Percentiles rank a stretch among this genome's conserved stretches.
phyloP scores from a whole-genome alignment of 768 basidiomycete species.

The Termitomyces sp. region DNA sequence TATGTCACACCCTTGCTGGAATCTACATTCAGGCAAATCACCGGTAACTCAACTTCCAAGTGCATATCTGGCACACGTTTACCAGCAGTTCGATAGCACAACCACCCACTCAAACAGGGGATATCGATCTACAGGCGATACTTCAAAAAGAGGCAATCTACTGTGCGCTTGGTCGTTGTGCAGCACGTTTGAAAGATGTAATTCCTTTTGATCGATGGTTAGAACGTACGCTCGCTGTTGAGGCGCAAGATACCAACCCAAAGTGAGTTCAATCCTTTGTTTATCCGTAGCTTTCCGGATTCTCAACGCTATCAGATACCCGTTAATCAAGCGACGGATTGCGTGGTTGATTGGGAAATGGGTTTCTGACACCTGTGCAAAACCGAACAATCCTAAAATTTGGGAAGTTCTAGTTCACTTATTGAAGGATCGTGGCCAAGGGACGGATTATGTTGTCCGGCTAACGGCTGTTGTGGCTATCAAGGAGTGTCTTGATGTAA shows the following conservation, averaged over 20 bases:
- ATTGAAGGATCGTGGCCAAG: conserved; percentile 58
- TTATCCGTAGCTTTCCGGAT: conserved; percentile 1
- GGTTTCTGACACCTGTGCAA: conserved; percentile 63
- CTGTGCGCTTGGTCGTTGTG: conserved; percentile 84
- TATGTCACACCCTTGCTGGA: conserved; percentile 65
- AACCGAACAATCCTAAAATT: conserved; percentile 54
- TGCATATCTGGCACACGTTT: background rate
- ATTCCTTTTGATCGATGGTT: conserved; percentile 75
- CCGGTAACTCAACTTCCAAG: conserved; percentile 37
- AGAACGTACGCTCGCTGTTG: conserved; percentile 47
- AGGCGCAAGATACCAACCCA: conserved; percentile 55
- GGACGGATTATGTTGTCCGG: conserved; percentile 81
- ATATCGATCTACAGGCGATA: conserved; percentile 47
- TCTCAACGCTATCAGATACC: conserved; percentile 48
- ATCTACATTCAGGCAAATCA: conserved; percentile 52
- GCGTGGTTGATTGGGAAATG: conserved; percentile 94
- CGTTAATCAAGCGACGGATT: conserved; percentile 90
- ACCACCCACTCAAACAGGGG: conserved; percentile 16
- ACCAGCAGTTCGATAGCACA: conserved; percentile 26
- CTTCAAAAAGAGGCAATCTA: conserved; percentile 85
- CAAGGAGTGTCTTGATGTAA: conserved; percentile 79
- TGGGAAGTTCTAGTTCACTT: conserved; percentile 84
- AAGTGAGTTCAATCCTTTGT: conserved; percentile 34
- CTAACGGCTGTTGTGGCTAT: conserved; percentile 79
- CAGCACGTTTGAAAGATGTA: conserved; percentile 49